These are phyloP conservation scores for Eucalyptus brandiana DNA, from an alignment of 345 rosid genomes.

Conservation along the genomic window DNA sequence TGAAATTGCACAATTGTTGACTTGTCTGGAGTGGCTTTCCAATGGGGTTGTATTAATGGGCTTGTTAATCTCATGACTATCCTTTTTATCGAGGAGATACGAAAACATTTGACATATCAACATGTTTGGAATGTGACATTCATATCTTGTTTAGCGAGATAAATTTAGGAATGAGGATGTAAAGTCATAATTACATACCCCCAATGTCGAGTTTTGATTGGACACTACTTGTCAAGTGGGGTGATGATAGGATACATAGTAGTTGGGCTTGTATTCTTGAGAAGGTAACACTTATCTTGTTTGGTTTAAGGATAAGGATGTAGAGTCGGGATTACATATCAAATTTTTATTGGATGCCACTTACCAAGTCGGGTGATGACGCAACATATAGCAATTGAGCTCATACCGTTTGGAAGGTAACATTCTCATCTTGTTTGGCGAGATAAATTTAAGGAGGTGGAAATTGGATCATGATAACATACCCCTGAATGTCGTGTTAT, in stretches of 20 bases:
- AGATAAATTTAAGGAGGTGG: neutral
- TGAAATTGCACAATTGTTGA: neutral
- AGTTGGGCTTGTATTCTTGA: neutral
- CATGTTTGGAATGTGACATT: neutral
- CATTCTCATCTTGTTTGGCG: neutral
- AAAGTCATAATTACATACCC: neutral
- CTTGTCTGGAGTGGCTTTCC: neutral
- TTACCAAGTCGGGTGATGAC: neutral
- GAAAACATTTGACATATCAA: accelerated
- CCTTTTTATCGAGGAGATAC: neutral
- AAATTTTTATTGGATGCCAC: neutral
- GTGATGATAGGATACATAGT: neutral
- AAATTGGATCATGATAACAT: neutral
- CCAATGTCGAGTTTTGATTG: too few relatives aligned
- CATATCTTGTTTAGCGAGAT: accelerated
- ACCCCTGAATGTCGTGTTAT: neutral
- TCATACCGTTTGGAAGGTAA: neutral
- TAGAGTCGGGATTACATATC: neutral
- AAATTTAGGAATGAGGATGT: neutral
- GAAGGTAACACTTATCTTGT: neutral
- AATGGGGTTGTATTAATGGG: neutral
- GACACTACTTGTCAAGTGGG: neutral
- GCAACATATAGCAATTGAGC: neutral
- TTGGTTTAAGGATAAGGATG: neutral
- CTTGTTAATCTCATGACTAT: neutral